Evolutionary conservation across 2,329 filamentous ascomycete genomes (phyloP).

Genomic region (Lecanoromycetidae sp.): DNA sequence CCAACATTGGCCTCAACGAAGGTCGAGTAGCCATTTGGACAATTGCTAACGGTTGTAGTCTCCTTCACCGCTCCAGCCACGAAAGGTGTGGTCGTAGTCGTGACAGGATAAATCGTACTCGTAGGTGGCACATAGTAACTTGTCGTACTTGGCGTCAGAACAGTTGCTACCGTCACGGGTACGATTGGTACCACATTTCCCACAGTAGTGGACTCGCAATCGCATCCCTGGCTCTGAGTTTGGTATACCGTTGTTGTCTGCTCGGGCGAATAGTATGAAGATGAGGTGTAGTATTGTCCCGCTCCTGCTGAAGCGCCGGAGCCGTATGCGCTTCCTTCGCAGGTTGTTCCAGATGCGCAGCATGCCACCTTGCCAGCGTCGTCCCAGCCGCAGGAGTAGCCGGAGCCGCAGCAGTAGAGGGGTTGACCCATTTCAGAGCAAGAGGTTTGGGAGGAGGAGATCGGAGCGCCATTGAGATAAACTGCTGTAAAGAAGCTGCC

Average conservation of each 20-base stretch:
- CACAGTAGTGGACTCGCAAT: neutral
- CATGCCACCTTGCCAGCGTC: conserved; percentile 11
- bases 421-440: conserved; percentile 8
- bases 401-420: conserved; percentile 8
- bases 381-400: conserved; percentile 13
- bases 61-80: neutral
- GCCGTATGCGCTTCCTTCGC: conserved; percentile 10
- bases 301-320: neutral
- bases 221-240: neutral
- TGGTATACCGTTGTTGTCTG: conserved; percentile 10
- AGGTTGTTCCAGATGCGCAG: conserved; percentile 8
- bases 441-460: conserved; percentile 2
- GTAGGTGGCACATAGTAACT: conserved; percentile 1
- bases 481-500: conserved; percentile 15
- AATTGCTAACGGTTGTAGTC: conserved; percentile 1
- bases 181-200: conserved; percentile 9
- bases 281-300: neutral
- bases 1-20: conserved; percentile 10
- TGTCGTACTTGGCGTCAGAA: conserved; percentile 1
- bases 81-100: conserved; percentile 1
- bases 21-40: conserved; percentile 10
- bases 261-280: neutral
- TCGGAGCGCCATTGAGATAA: conserved; percentile 9
- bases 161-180: conserved; percentile 5
- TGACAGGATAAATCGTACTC: neutral